phyloP scores from a whole-genome alignment of 768 basidiomycete genomes.

The Pulveroboletus sp. region DNA sequence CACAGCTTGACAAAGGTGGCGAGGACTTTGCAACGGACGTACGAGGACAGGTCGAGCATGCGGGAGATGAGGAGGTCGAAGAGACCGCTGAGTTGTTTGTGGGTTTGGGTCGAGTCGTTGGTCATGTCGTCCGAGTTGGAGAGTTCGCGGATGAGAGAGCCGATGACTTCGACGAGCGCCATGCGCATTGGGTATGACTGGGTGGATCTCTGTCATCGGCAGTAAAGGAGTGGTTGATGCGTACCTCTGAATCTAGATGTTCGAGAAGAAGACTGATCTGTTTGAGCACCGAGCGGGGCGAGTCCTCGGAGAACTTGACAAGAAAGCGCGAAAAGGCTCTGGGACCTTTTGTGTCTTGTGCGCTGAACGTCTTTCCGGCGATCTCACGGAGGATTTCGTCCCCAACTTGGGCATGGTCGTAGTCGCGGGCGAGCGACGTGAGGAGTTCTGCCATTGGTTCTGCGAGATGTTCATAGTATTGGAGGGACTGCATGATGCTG shows the following conservation, averaged over 20 bases:
- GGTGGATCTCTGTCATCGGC: not conserved
- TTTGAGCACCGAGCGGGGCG: constrained; percentile 78
- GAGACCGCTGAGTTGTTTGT: constrained; percentile 75
- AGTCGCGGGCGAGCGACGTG: constrained; percentile 73
- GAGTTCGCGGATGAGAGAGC: constrained; percentile 78
- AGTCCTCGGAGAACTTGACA: constrained; percentile 71
- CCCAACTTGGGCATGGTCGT: constrained; percentile 82
- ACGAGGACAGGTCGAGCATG: constrained; percentile 83
- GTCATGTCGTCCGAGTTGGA: constrained; percentile 49
- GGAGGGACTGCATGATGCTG: constrained; percentile 84
- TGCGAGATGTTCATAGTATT: constrained; percentile 91
- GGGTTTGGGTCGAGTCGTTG: constrained; percentile 40
- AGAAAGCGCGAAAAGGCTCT: constrained; percentile 84
- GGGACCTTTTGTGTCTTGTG: constrained; percentile 83
- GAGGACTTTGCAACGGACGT: constrained; percentile 88
- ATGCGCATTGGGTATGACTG: constrained; percentile 96
- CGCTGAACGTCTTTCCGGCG: constrained; percentile 68
- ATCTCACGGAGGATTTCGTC: constrained; percentile 92
- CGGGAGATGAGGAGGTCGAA: constrained; percentile 85
- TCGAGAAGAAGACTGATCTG: constrained; percentile 81
- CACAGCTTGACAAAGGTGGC: constrained; percentile 71
- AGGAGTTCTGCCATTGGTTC: constrained; percentile 94
- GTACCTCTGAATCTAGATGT: constrained; percentile 90
- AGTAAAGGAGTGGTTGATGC: constrained; percentile 6
- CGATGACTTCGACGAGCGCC: constrained; percentile 88